These are phyloP conservation scores for Cyclotella sp. DNA, from an alignment of 108 stramenopile genomes.

Conservation along the genomic window DNA sequence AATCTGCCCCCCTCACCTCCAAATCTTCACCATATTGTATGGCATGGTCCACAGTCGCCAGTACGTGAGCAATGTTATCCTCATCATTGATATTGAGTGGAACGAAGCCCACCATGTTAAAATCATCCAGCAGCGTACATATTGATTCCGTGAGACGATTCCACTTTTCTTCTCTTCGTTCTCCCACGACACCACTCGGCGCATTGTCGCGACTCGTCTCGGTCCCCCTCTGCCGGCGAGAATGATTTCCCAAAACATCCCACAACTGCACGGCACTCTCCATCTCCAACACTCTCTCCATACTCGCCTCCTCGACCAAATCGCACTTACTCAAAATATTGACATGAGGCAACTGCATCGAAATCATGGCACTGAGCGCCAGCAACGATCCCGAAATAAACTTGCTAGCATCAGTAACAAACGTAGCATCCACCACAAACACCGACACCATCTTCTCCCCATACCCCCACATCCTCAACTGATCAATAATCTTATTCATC, in stretches of 20 bases:
- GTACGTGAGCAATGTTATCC: conserved; percentile 84
- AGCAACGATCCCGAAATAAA: conserved; percentile 94
- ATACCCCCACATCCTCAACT: conserved; percentile 89
- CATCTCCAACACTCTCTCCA: conserved; percentile 76
- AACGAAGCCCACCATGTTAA: conserved; percentile 93
- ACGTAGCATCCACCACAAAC: conserved; percentile 95
- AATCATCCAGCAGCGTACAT: conserved; percentile 93
- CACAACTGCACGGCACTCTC: conserved; percentile 84
- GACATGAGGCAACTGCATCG: conserved; percentile 94
- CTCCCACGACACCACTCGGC: neutral
- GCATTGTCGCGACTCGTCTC: neutral
- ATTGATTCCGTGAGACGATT: conserved; percentile 88
- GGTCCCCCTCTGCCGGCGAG: neutral
- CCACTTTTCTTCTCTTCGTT: conserved; percentile 50
- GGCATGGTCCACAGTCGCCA: conserved; percentile 91
- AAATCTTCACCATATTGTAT: conserved; percentile 96
- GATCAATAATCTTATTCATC: conserved; percentile 88
- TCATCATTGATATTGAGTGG: conserved; percentile 95
- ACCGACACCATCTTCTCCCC: conserved; percentile 83
- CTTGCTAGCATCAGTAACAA: conserved; percentile 85
- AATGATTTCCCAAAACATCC: conserved; percentile 57
- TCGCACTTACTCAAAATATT: conserved; percentile 98
- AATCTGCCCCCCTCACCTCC: conserved; percentile 80
- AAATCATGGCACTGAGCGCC: conserved; percentile 95
- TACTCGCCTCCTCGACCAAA: conserved; percentile 79